phyloP scores from a whole-genome alignment of 257 asterid species.

The Voacanga thouarsii region DNA sequence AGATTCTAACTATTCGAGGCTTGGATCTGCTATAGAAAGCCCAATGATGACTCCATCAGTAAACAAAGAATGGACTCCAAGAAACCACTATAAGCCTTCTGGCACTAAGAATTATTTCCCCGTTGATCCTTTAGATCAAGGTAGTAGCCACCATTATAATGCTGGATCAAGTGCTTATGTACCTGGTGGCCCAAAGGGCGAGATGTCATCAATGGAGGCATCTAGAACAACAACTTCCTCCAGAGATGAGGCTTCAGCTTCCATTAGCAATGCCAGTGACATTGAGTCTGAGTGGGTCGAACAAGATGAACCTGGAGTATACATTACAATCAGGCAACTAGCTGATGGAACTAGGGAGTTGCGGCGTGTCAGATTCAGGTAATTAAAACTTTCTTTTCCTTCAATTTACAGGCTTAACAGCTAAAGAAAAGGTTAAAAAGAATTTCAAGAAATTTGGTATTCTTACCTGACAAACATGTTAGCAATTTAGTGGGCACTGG shows the following conservation, averaged over 20 bases:
- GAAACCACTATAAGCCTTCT: conserved; percentile 40
- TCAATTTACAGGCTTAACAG: not conserved
- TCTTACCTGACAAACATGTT: not conserved
- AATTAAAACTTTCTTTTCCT: not conserved
- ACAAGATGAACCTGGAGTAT: conserved; percentile 92
- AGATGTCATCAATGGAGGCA: conserved; percentile 61
- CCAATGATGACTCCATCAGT: conserved; percentile 80
- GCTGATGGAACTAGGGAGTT: conserved; percentile 90
- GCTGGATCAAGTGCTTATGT: conserved; percentile 47
- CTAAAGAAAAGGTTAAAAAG: not conserved
- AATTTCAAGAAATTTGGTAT: not conserved
- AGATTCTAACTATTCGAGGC: conserved; percentile 78
- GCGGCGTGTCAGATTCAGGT: conserved; percentile 97
- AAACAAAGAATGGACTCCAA: conserved; percentile 59
- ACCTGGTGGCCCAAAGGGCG: conserved; percentile 37
- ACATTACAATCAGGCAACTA: conserved; percentile 83
- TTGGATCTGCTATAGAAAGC: conserved; percentile 71
- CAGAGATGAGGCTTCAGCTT: conserved; percentile 79
- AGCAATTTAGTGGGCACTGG: too few relatives aligned
- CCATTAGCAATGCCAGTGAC: conserved; percentile 95
- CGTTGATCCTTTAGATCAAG: conserved; percentile 31
- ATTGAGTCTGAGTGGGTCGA: conserved; percentile 91
- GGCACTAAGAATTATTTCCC: conserved; percentile 32
- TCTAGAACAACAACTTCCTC: conserved; percentile 82
- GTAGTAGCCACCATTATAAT: conserved; percentile 34